Evolutionary conservation across 2,329 filamentous ascomycete species (phyloP).

Genomic region (Pseudofabraea citricarpa): DNA sequence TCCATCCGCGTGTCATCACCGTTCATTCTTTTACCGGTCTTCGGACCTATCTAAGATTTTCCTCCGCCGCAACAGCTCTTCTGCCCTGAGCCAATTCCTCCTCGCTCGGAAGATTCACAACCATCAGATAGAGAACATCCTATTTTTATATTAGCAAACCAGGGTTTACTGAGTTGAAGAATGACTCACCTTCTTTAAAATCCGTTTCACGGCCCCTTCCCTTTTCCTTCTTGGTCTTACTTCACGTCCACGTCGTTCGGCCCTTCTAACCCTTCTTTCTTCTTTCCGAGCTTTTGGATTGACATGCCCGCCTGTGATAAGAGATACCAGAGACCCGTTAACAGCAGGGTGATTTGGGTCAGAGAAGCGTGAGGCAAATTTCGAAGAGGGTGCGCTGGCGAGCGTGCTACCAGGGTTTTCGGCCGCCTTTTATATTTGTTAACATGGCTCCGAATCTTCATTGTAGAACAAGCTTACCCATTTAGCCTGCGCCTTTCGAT

Average conservation of each 20-base stretch:
- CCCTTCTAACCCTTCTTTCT: constrained; percentile 4
- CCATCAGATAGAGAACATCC: constrained; percentile 45
- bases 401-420: constrained; percentile 37
- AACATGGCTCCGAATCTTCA: constrained; percentile 35
- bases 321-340: constrained; percentile 39
- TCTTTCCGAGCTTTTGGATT: constrained; percentile 17
- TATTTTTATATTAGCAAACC: constrained; percentile 15
- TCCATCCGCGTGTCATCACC: no score
- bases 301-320: constrained; percentile 41
- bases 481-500: constrained; percentile 17
- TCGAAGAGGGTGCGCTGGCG: constrained; percentile 19
- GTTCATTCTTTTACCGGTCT: no score
- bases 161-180: background rate
- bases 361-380: constrained; percentile 42
- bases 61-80: background rate
- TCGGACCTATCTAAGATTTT: no score
- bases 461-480: constrained; percentile 37
- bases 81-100: constrained; percentile 30
- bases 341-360: constrained; percentile 48
- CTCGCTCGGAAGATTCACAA: constrained; percentile 43
- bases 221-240: constrained; percentile 9
- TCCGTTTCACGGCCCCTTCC: constrained; percentile 8
- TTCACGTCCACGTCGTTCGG: constrained; percentile 7
- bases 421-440: constrained; percentile 25
- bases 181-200: constrained; percentile 25